Percentiles rank a stretch among this genome's conserved stretches.
Evolutionary conservation across 2,329 filamentous ascomycete genomes (phyloP).

Genomic region (Chaetomiaceae sp.): DNA sequence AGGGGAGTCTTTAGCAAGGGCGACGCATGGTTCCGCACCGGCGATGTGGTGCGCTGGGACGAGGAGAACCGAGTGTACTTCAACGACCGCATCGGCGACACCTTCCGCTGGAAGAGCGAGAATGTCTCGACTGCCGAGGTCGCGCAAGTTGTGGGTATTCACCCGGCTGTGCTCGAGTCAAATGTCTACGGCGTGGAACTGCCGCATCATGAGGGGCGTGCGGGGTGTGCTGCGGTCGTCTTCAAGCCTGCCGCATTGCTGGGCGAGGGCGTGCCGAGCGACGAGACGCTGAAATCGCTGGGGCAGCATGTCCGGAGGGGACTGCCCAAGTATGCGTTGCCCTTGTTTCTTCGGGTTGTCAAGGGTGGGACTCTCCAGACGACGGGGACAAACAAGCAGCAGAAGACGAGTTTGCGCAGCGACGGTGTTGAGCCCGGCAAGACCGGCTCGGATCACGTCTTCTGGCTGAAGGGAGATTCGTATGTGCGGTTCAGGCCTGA

Average conservation of each 20-base stretch:
- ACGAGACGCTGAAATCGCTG: conserved; percentile 52
- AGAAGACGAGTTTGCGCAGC: conserved; percentile 68
- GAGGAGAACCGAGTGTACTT: conserved; percentile 71
- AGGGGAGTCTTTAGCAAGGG: conserved; percentile 68
- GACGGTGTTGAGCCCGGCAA: conserved; percentile 68
- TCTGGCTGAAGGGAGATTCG: conserved; percentile 60
- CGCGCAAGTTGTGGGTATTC: conserved; percentile 64
- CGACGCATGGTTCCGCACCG: conserved; percentile 78
- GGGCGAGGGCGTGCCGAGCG: conserved; percentile 42
- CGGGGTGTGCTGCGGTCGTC: conserved; percentile 71
- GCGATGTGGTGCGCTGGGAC: conserved; percentile 74
- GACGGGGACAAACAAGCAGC: conserved; percentile 86
- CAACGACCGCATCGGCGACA: conserved; percentile 74
- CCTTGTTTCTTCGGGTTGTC: conserved; percentile 70
- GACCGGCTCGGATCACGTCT: conserved; percentile 47
- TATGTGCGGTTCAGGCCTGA: conserved; percentile 64
- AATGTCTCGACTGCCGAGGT: conserved; percentile 83
- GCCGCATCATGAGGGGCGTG: conserved; percentile 77
- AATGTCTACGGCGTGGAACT: conserved; percentile 82
- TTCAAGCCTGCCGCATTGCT: conserved; percentile 41
- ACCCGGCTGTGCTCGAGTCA: conserved; percentile 65
- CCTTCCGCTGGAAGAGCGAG: conserved; percentile 77
- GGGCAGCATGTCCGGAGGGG: conserved; percentile 52
- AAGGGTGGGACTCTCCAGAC: conserved; percentile 53
- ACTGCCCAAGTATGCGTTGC: conserved; percentile 71